A percentile compares a stretch with the other conserved stretches of the same genome.
Conservation (phyloP, 805 yeast genomes). For the Candida suzukii region DNA sequence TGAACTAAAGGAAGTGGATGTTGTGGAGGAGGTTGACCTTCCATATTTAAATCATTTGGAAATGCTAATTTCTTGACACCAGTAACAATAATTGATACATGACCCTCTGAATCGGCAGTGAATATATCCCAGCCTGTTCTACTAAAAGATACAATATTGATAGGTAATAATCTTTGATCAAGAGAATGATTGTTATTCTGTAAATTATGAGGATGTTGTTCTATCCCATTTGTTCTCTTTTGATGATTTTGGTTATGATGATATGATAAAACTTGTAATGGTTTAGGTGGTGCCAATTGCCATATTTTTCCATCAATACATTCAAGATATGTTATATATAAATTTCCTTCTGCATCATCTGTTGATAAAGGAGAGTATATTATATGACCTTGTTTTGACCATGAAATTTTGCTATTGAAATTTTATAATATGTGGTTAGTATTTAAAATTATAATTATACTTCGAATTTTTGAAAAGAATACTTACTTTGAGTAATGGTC, state of each 20-base stretch:
- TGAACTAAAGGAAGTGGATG: conserved; percentile 15
- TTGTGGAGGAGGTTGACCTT: conserved; percentile 22
- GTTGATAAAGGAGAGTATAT: conserved; percentile 48
- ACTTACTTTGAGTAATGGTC: conserved; percentile 6
- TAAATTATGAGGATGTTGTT: background rate
- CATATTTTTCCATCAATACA: conserved; percentile 71
- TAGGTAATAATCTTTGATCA: conserved; percentile 5
- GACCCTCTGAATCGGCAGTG: conserved; percentile 66
- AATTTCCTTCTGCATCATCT: conserved; percentile 26
- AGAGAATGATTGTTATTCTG: background rate
- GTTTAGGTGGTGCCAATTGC: conserved; percentile 61
- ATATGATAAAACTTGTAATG: conserved; percentile 16
- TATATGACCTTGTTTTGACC: conserved; percentile 83
- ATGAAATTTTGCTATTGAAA: conserved; percentile 32
- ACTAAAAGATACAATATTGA: conserved; percentile 59
- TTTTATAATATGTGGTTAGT: background rate
- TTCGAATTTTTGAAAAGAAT: background rate
- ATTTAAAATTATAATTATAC: background rate
- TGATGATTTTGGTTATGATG: conserved; percentile 6
- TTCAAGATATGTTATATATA: conserved; percentile 62
- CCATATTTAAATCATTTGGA: conserved; percentile 22
- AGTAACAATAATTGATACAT: conserved; percentile 47
- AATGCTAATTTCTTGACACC: conserved; percentile 36
- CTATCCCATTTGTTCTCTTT: too few species aligned
- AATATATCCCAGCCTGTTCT: conserved; percentile 77